Evolutionary conservation across 1,139 yeast genomes (phyloP).

Genomic region (Geotrichum bryndzae): DNA sequence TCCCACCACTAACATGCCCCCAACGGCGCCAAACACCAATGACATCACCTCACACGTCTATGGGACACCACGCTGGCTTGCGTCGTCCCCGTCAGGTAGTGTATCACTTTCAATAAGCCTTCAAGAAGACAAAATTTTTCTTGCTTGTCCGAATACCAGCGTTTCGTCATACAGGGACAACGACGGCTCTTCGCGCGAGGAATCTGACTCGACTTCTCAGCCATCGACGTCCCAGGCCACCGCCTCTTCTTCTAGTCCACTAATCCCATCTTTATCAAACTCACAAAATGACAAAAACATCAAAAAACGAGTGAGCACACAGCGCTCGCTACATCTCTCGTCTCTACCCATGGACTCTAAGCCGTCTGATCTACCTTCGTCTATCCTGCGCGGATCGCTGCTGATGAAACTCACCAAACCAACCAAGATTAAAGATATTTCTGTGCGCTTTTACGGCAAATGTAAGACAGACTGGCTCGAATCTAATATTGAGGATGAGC

Average conservation of each 20-base stretch:
- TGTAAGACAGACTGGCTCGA: conserved; percentile 88
- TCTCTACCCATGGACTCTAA: conserved; percentile 11
- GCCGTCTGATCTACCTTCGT: conserved; percentile 53
- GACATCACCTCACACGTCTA: neutral
- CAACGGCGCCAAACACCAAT: neutral
- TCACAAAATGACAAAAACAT: neutral
- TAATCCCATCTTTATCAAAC: neutral
- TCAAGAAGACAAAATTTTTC: conserved; percentile 7
- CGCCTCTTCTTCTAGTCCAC: neutral
- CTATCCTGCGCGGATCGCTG: conserved; percentile 73
- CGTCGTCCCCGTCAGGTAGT: neutral
- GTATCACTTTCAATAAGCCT: conserved; percentile 3
- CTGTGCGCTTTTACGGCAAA: conserved; percentile 57
- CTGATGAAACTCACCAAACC: conserved; percentile 66
- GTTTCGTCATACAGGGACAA: neutral
- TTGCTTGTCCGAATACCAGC: conserved; percentile 8
- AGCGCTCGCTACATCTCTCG: conserved; percentile 4
- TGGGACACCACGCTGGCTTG: conserved; percentile 1
- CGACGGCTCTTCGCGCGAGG: neutral
- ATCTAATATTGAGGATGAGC: conserved; percentile 3
- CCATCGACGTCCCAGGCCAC: neutral
- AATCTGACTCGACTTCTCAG: neutral
- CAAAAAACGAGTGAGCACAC: neutral
- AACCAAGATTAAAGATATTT: conserved; percentile 58
- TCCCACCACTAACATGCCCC: neutral